These are phyloP conservation scores for Auriscalpium orientale DNA, from an alignment of 768 basidiomycete species.

Conservation along the genomic window DNA sequence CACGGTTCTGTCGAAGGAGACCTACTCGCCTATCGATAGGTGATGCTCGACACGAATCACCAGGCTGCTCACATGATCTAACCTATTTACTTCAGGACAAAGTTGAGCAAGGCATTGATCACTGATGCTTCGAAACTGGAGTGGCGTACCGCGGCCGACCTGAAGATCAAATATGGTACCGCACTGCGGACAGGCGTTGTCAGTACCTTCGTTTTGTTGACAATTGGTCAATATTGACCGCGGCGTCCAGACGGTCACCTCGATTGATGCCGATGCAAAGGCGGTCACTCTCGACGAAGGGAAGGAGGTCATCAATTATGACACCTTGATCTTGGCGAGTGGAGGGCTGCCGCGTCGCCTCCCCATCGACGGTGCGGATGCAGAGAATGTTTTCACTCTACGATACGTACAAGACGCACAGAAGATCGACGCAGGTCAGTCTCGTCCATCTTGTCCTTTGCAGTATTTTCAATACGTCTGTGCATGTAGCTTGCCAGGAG, in stretches of 20 bases:
- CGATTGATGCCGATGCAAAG: conserved; percentile 56
- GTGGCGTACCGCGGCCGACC: conserved; percentile 61
- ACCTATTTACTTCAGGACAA: conserved; percentile 46
- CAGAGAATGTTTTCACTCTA: conserved; percentile 73
- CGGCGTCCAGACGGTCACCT: conserved; percentile 52
- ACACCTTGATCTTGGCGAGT: conserved; percentile 71
- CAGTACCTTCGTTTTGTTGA: conserved; percentile 1
- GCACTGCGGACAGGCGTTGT: conserved; percentile 51
- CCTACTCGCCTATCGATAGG: conserved; percentile 81
- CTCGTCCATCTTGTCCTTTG: no score
- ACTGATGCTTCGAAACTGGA: conserved; percentile 74
- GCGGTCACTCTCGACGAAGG: conserved; percentile 52
- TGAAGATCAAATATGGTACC: conserved; percentile 69
- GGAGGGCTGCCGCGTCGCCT: conserved; percentile 69
- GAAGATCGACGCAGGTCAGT: conserved; percentile 59
- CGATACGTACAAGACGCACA: conserved; percentile 64
- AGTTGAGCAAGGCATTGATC: conserved; percentile 79
- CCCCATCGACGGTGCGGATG: conserved; percentile 66
- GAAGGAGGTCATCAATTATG: conserved; percentile 58
- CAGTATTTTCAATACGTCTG: no score
- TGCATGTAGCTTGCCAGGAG: conserved; percentile 48
- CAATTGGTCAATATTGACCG: background rate
- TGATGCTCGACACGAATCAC: conserved; percentile 14
- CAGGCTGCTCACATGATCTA: no score
- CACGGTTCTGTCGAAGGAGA: conserved; percentile 73